Base-by-base conservation (phyloP, 2,329 filamentous ascomycete genomes). In the Septoria petroselini region DNA sequence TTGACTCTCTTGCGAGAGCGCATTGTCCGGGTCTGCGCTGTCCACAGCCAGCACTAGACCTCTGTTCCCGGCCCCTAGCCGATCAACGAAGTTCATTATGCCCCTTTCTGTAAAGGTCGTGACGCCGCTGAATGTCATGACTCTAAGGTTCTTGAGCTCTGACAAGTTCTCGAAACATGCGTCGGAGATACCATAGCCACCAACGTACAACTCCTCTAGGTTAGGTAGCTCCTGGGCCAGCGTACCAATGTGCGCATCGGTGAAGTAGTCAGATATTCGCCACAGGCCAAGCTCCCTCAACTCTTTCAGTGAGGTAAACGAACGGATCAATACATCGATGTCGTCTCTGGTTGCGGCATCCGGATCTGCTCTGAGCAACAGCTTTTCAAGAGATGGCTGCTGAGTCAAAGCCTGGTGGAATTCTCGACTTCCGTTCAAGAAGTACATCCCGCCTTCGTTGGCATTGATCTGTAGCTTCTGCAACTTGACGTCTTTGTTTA, bases 151-250 rank as follows among this genome's bases (percentile, higher is more conserved):
- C 3, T 63, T 62, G 35, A 84, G 68, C 4, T 63, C 63, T 8
- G 76, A 70, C 9, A 82, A 62, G 3, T 64, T 61, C 27, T 62
- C 61, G 48, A 76, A 71, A 8, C 78, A 67, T 17, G 73, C 70
- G 52, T 82, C 76, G 4, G 76, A 72, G 17, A 78, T 65, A 12
- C 77, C 76, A 35, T 75, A 71, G 7, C 82, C 81, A 35, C 73
- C 76, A 41, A 85, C 75, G 37, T 71, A 75, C 11, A 86, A 65
- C 9, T 79, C 74, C 55, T 83, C 78, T 0, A 86, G 71, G 12
- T 71, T 61, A 0, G 66, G 66, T 7, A 82, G 66, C 7, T 70
- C 63, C 1, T 62, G 52, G 18, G 76, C 70, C 12, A 86, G 70
- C 2, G 59, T 59, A 8, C 69, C 62, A 27, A 85, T 68, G 31